Conservation (phyloP, 768 basidiomycete genomes). For the Amanita inopinata region DNA sequence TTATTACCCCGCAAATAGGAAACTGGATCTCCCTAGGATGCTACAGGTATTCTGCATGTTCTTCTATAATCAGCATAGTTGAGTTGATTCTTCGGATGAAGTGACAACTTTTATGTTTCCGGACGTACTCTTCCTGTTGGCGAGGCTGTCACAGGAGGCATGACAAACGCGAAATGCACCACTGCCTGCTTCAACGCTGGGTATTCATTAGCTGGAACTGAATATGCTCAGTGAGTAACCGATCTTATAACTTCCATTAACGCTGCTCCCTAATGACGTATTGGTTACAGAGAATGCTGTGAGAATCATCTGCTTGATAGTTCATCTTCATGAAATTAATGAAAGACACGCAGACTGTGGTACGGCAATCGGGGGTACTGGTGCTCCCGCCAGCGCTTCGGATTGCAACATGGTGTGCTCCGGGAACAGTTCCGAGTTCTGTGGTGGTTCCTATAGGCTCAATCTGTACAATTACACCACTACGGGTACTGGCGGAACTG, state of each 20-base stretch:
- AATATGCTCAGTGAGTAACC: constrained; percentile 26
- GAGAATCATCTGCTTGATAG: constrained; percentile 17
- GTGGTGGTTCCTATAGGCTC: constrained; percentile 62
- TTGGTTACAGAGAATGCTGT: constrained; percentile 45
- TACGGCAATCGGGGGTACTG: constrained; percentile 32
- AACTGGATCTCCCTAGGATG: constrained; percentile 69
- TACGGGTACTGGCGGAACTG: constrained; percentile 24
- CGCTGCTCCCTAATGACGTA: constrained; percentile 21
- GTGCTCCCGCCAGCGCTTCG: constrained; percentile 33
- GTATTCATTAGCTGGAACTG: constrained; percentile 26
- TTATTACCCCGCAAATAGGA: constrained; percentile 29
- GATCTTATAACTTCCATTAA: neutral
- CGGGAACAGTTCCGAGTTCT: constrained; percentile 56
- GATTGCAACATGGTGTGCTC: constrained; percentile 61
- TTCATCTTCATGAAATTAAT: constrained; percentile 10
- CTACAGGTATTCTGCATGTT: constrained; percentile 41
- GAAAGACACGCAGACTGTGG: constrained; percentile 35
- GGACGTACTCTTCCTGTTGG: constrained; percentile 31
- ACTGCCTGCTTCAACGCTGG: constrained; percentile 50
- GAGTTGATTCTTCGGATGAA: constrained; percentile 21
- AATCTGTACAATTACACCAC: constrained; percentile 61
- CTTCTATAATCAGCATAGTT: constrained; percentile 16
- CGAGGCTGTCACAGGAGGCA: constrained; percentile 26
- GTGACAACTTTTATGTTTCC: constrained; percentile 36
- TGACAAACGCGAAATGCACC: constrained; percentile 51